A percentile compares a stretch with the other conserved stretches of the same genome.
Conservation (phyloP, 192 early-diverging fungal species). For the Backusella macrospora region DNA sequence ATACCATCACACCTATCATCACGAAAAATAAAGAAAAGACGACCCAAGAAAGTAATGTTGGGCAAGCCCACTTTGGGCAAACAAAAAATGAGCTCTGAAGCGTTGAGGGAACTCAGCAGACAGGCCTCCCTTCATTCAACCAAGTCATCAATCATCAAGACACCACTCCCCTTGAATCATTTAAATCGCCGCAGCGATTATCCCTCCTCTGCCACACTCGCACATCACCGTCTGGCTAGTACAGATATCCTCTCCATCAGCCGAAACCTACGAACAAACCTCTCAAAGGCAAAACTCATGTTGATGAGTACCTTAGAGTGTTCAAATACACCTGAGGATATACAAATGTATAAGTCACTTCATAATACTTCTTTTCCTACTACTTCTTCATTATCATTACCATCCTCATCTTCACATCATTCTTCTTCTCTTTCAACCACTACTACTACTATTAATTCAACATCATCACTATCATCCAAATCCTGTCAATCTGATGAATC, state of each 20-base stretch:
- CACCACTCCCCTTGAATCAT: neutral
- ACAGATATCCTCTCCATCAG: constrained; percentile 15
- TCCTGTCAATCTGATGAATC: neutral
- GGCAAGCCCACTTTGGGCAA: constrained; percentile 1
- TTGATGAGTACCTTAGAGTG: constrained; percentile 11
- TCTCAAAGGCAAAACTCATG: constrained; percentile 12
- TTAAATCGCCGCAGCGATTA: constrained; percentile 3
- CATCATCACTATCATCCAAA: neutral
- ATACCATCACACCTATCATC: constrained; percentile 1
- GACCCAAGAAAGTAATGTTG: constrained; percentile 9
- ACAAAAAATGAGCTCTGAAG: constrained; percentile 17
- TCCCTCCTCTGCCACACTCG: neutral
- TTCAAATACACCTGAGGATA: constrained; percentile 13
- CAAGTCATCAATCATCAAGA: neutral
- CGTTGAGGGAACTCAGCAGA: constrained; percentile 18
- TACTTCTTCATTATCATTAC: neutral
- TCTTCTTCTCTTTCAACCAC: neutral
- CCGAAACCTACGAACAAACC: constrained; percentile 8
- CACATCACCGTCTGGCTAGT: constrained; percentile 6
- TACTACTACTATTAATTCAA: neutral
- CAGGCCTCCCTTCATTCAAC: neutral
- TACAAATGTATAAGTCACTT: constrained; percentile 22
- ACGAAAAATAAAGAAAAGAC: constrained; percentile 20
- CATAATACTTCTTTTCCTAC: neutral
- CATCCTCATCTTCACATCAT: neutral